Conservation (phyloP, 768 basidiomycete genomes). For the Mrakia frigida region DNA sequence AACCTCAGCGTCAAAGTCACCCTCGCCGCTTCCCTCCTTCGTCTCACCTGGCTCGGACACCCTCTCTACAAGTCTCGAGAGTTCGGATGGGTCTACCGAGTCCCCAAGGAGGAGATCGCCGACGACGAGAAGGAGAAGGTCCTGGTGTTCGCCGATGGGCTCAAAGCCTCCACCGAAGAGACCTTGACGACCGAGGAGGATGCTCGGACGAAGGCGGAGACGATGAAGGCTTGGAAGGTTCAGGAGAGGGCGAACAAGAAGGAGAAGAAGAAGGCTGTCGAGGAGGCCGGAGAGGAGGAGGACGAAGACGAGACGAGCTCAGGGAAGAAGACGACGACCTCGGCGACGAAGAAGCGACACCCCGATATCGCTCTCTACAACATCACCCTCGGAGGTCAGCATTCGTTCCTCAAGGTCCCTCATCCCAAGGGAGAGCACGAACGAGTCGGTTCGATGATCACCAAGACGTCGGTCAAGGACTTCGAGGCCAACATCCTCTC, state of each 20-base stretch:
- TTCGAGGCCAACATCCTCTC: constrained; percentile 80
- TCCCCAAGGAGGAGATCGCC: constrained; percentile 47
- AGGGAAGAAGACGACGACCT: neutral
- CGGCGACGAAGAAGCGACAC: constrained; percentile 44
- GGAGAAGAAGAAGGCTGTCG: neutral
- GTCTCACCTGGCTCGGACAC: constrained; percentile 78
- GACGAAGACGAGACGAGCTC: neutral
- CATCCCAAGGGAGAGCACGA: constrained; percentile 92
- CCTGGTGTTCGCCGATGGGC: neutral
- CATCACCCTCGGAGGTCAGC: constrained; percentile 53
- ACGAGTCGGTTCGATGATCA: constrained; percentile 89
- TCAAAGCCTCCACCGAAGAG: neutral
- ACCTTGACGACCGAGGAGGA: constrained; percentile 5
- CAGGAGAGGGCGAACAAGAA: neutral
- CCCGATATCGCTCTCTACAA: constrained; percentile 57
- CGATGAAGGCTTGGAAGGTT: neutral
- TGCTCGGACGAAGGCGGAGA: neutral
- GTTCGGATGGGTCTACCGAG: constrained; percentile 88
- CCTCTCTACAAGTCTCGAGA: constrained; percentile 79
- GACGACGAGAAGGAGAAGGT: constrained; percentile 9
- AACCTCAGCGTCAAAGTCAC: constrained; percentile 81
- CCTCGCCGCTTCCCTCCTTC: constrained; percentile 75
- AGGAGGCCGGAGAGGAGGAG: constrained; percentile 29
- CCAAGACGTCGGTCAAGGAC: constrained; percentile 81
- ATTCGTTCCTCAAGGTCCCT: constrained; percentile 81